Evolutionary conservation across 208 protist species (phyloP), one percentile per base, ranked within the genome.

Genomic region (Leishmania arabica): DNA sequence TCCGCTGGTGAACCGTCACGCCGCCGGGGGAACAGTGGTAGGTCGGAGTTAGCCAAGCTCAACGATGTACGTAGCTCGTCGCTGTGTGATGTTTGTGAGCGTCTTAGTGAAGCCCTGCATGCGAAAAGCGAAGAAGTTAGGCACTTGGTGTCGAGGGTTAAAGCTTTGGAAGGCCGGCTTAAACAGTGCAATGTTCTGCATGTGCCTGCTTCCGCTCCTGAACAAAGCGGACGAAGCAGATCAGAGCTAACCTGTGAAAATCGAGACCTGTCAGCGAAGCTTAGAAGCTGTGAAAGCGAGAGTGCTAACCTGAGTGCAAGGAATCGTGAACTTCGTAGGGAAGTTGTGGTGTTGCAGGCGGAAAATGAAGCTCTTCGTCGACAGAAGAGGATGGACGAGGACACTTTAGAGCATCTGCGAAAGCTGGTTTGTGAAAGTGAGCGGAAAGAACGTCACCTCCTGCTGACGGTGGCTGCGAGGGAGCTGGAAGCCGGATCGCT

Each of bases 281-380:
- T 54, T 9, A 42, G 73, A 13, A n/a, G 53, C 73, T 77, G 19
- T 15, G 34, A 58, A 51, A 42, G 5, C 3, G 54, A 65, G 53
- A 64, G 5, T 1, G 19, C 6, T 0, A 45, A 24, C 6, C 51
- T 77, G 15, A 11, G 17, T 3, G 27, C 62, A 7, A 45, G 2
- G 1, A 77, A 79, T 49, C 40, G 45, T 40, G 3, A n/a, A 1
- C 37, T 85, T n/a, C 77, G 73, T 11, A 82, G 70, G 31, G 77
- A 85, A 21, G 45, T 71, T 11, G 56, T 85, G 54, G 54, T 85
- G 19, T 40, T 82, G 3, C 60, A 76, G 27, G 82, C 82, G 5
- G 82, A 82, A 66, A 82, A 82, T 3, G 78, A 82, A 70, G 82
- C 82, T 3, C 53, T 85, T 19, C 6, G n/a, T 15, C 56, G 78